These are phyloP conservation scores for Amaranthus palmeri DNA, from an alignment of 148 eudicot species.

Conservation along the genomic window DNA sequence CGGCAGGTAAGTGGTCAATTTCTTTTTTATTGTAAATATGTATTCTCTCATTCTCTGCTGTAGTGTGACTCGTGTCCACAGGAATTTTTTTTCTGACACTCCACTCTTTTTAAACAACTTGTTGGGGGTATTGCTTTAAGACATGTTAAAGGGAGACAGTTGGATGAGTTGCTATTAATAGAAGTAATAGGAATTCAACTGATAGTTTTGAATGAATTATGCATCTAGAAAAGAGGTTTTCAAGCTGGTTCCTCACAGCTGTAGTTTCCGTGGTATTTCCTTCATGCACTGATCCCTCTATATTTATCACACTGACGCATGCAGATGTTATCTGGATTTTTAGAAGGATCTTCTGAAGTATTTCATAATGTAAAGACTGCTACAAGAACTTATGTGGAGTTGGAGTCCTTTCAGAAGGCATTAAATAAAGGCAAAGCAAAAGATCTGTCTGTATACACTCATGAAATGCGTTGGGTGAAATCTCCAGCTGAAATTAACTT, in stretches of 20 bases:
- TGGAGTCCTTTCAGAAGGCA: slow-evolving; percentile 57
- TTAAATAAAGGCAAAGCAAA: slow-evolving; percentile 44
- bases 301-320: slow-evolving; percentile 21
- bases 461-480: slow-evolving; percentile 80
- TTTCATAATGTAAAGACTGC: slow-evolving; percentile 66
- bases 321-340: slow-evolving; percentile 74
- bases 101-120: not conserved
- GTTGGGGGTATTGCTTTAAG: not conserved
- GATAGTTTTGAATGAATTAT: not conserved
- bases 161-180: not conserved
- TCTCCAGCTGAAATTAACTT: slow-evolving; percentile 71
- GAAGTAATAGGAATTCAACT: not conserved
- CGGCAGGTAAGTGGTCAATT: slow-evolving; percentile 34
- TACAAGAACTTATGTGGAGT: slow-evolving; percentile 44
- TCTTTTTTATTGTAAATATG: not conserved
- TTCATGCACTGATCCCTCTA: slow-evolving; percentile 15
- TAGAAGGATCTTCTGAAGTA: slow-evolving; percentile 53
- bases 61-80: not conserved
- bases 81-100: not conserved
- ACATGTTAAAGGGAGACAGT: not conserved
- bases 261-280: not conserved
- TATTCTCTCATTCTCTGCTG: not conserved
- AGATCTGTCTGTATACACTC: slow-evolving; percentile 62
- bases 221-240: not conserved
- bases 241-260: not conserved